Conservation (phyloP, 306 rosid species). For the Cicer arietinum region DNA sequence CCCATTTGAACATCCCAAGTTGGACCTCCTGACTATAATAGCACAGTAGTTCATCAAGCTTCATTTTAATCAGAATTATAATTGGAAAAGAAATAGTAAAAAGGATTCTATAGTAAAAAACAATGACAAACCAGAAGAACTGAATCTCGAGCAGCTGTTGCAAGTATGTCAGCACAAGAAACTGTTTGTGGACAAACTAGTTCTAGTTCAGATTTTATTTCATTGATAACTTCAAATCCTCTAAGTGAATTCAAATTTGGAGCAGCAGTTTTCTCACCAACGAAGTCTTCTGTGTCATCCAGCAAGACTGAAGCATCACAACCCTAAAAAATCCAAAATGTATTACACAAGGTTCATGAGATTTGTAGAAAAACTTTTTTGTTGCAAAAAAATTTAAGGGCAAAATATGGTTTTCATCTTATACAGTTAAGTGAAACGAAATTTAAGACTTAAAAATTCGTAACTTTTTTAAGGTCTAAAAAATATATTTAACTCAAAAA, state of each 20-base stretch:
- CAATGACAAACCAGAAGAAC: conserved; percentile 65
- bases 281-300: conserved; percentile 63
- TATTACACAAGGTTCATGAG: neutral
- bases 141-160: conserved; percentile 82
- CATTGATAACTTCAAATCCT: conserved; percentile 84
- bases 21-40: conserved; percentile 82
- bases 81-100: neutral
- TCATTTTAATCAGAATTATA: neutral
- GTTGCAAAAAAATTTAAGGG: too few species aligned
- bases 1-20: conserved; percentile 81
- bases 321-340: conserved; percentile 56
- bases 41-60: neutral
- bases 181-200: conserved; percentile 72
- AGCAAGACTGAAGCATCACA: conserved; percentile 87
- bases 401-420: too few species aligned
- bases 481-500: neutral
- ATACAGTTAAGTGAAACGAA: too few species aligned
- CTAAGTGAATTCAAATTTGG: conserved; percentile 81
- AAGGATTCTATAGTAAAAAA: neutral
- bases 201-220: conserved; percentile 75
- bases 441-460: too few species aligned
- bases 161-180: conserved; percentile 90
- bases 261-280: conserved; percentile 86
- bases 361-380: too few species aligned
- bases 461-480: too few species aligned